Evolutionary conservation across 129 eudicot species (phyloP), one percentile per base, ranked within the genome.

Genomic region (Solidago caesia): DNA sequence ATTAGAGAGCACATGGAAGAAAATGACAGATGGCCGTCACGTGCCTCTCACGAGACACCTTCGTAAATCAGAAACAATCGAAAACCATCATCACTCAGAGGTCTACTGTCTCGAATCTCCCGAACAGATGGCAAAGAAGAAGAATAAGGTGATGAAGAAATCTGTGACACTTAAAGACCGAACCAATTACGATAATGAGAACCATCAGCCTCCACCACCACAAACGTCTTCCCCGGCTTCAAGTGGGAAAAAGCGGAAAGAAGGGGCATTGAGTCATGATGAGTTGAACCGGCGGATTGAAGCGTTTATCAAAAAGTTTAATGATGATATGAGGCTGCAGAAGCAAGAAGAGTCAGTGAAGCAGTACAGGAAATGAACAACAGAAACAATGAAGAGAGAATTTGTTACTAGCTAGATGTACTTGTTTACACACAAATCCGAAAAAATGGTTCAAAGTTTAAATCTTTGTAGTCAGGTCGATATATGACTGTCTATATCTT

Each of bases 231-330:
- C 83, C 7, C 78, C 87, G 46, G 73, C 43, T 16, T 64, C 80
- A 16, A 65, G 82, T 21, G 60, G 75, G 77, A 86, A 53, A 79
- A 59, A 82, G 7, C 52, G 62, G 58, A 89, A 81, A 65, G 96
- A 89, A 44, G 83, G 85, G 69, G 82, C 89, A 44, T 77, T 64
- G 85, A 75, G 96, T 67, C 89, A 84, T 67, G 96, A 86, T 63
- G 96, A 89, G 88, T 64, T 89, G 87, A 89, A 89, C 14, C 73
- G 89, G 48, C 85, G 92, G 79, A 89, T 85, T 5, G 92, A 89
- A 63, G 92, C 92, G 71, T 89, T 89, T 68, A 89, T 89, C 7
- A 77, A 73, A 55, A 89, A 89, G 76, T 79, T 89, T 44, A 89
- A 89, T 14, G 89, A 89, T 63, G 96, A 89, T 3, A 89, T 86